Base-by-base conservation (phyloP, 176 grass and related monocot genomes). In the Canna indica region DNA sequence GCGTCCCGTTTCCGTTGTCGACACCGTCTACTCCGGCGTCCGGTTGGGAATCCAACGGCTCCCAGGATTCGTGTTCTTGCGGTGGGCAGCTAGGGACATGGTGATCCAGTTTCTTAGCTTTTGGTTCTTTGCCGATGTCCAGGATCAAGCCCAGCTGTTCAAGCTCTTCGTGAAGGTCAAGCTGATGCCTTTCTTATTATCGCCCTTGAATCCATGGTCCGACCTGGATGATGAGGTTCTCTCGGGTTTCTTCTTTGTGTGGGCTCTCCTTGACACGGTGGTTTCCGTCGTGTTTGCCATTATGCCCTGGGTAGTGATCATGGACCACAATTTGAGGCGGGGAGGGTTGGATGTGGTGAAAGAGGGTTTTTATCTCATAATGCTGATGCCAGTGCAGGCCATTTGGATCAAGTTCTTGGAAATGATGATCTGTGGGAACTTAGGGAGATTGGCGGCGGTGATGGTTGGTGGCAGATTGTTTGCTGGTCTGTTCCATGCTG, bases 61-160 rank as follows among this genome's bases (percentile, higher is more conserved):
- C 58, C 81, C 82, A 0, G 83, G 77, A 17, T 85, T 91, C 42
- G 64, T 83, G 16, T 92, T 97, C 74, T 76, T 97, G 72, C 71
- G 86, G 32, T 97, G 93, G 93, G 88, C 93, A 0, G 85, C 87
- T 0, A 83, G 90, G 25, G 93, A 97, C 30, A 86, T 81, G 0
- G 77, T 97, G 3, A 81, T 88, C 46, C 93, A 92, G 77, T 79
- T 97, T 73, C 86, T 97, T 36, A 89, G 83, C 26, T 59, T 91
- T 27, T 91, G 85, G 88, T 97, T 97, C 83, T 91, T 97, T 10
- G 79, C 86, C 5, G 88, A 91, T n/a, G 82, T 97, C 48, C 79
- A 81, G 8, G 93, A 97, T 65, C 88, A 97, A 68, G 57, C 80
- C 27, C 85, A 90, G 77, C 74, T 91, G 29, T 97, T 97, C 73